A percentile compares a stretch with the other conserved stretches of the same genome.
These are phyloP conservation scores for Arctostaphylos glauca DNA, from an alignment of 148 eudicot species.

Conservation along the genomic window DNA sequence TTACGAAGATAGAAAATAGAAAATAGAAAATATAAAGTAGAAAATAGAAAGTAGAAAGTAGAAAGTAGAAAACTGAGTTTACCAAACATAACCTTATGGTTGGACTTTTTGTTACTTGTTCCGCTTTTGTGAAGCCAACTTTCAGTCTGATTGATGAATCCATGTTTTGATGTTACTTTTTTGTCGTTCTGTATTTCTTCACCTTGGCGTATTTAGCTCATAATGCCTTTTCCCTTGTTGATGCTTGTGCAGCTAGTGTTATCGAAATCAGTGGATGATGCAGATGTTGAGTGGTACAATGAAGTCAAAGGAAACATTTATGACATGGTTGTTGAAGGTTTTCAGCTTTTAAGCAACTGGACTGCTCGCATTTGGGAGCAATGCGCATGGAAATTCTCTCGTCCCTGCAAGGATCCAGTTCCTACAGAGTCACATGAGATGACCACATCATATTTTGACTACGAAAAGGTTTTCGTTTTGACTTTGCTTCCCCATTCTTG, in stretches of 20 bases:
- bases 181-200: not conserved
- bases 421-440: slow-evolving; percentile 47
- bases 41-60: no score
- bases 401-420: slow-evolving; percentile 87
- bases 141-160: no score
- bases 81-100: not conserved
- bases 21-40: no score
- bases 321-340: slow-evolving; percentile 98
- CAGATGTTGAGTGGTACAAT: slow-evolving; percentile 94
- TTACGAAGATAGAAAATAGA: not conserved
- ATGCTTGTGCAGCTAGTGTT: slow-evolving; percentile 60
- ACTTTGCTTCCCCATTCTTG: slow-evolving; percentile 7
- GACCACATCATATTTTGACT: slow-evolving; percentile 69
- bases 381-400: slow-evolving; percentile 98
- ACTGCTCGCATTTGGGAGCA: slow-evolving; percentile 97
- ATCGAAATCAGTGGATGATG: slow-evolving; percentile 77
- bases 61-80: not conserved
- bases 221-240: slow-evolving; percentile 8
- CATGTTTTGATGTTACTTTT: not conserved
- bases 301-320: slow-evolving; percentile 94
- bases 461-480: slow-evolving; percentile 67
- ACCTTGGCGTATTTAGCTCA: not conserved
- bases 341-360: slow-evolving; percentile 97
- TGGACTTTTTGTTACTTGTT: not conserved
- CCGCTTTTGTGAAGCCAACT: not conserved